Conservation (phyloP, 208 protist genomes). For the Novymonas esmeraldas region DNA sequence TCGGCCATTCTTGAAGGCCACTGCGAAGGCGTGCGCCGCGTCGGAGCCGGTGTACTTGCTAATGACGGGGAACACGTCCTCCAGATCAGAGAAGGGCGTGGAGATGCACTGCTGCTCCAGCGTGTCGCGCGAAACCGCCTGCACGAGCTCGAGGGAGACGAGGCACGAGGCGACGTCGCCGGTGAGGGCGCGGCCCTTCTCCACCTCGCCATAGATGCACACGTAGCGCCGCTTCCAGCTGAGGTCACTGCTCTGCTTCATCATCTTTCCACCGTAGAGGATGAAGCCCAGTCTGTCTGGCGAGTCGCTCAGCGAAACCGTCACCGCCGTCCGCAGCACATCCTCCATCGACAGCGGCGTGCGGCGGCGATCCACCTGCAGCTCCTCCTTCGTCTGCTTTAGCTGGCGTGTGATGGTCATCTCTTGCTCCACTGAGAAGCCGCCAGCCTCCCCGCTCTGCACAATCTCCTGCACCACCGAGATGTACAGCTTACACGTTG, state of each 20-base stretch:
- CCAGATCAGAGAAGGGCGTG: conserved; percentile 65
- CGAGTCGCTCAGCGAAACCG: conserved; percentile 47
- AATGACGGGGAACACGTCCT: conserved; percentile 76
- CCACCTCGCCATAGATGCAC: conserved; percentile 66
- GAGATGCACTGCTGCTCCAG: conserved; percentile 78
- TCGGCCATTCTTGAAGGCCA: conserved; percentile 76
- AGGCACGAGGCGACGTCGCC: conserved; percentile 56
- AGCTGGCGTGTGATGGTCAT: conserved; percentile 51
- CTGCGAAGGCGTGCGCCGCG: conserved; percentile 64
- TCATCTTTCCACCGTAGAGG: conserved; percentile 53
- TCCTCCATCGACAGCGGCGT: conserved; percentile 53
- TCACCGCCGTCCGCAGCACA: conserved; percentile 38
- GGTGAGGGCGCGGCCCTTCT: conserved; percentile 36
- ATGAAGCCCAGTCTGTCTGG: conserved; percentile 47
- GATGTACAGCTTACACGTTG: conserved; percentile 72
- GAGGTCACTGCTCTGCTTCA: conserved; percentile 76
- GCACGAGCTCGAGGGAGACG: conserved; percentile 52
- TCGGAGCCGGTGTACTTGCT: conserved; percentile 79
- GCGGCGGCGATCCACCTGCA: conserved; percentile 43
- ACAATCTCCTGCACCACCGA: conserved; percentile 74
- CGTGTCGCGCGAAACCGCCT: conserved; percentile 69
- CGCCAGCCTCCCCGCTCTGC: conserved; percentile 41
- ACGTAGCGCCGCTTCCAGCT: conserved; percentile 77
- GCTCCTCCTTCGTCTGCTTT: conserved; percentile 55
- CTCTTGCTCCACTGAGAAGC: conserved; percentile 45